Conservation (phyloP, 2,329 filamentous ascomycete genomes). For the Zasmidium angulare region DNA sequence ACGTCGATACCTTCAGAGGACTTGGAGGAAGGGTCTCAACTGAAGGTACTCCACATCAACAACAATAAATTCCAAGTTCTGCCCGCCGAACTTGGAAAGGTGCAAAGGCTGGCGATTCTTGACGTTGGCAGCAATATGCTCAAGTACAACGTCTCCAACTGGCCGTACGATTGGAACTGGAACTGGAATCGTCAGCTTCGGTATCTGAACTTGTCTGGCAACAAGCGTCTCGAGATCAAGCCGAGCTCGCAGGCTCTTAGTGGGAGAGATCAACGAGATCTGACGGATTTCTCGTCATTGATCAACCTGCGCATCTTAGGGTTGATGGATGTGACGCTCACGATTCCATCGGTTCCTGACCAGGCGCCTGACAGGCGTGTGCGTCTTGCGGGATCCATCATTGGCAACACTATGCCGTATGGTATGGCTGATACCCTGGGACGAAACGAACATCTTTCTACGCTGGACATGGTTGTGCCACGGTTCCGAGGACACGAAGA, state of each 20-base stretch:
- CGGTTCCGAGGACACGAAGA: conserved; percentile 86
- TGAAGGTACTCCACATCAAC: conserved; percentile 93
- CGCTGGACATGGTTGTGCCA: conserved; percentile 91
- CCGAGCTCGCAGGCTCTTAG: conserved; percentile 56
- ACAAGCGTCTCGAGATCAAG: conserved; percentile 91
- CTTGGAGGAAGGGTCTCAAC: conserved; percentile 80
- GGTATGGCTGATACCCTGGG: conserved; percentile 97
- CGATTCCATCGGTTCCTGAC: conserved; percentile 88
- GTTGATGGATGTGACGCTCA: conserved; percentile 96
- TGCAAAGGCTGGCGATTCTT: conserved; percentile 84
- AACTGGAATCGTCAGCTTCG: conserved; percentile 94
- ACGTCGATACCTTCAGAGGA: conserved; percentile 91
- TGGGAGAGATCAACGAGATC: conserved; percentile 58
- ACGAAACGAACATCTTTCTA: conserved; percentile 90
- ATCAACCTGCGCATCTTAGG: conserved; percentile 83
- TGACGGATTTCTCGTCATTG: conserved; percentile 89
- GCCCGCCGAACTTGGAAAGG: conserved; percentile 90
- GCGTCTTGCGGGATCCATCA: conserved; percentile 90
- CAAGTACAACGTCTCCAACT: conserved; percentile 99
- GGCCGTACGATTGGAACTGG: conserved; percentile 99
- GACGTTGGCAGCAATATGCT: conserved; percentile 93
- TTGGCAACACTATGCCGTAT: conserved; percentile 79
- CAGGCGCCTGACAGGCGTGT: conserved; percentile 94
- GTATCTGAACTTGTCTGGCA: conserved; percentile 94
- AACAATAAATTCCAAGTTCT: conserved; percentile 97